These are phyloP conservation scores for Coemansia pectinata DNA, from an alignment of 192 early-diverging fungal species.

Conservation along the genomic window DNA sequence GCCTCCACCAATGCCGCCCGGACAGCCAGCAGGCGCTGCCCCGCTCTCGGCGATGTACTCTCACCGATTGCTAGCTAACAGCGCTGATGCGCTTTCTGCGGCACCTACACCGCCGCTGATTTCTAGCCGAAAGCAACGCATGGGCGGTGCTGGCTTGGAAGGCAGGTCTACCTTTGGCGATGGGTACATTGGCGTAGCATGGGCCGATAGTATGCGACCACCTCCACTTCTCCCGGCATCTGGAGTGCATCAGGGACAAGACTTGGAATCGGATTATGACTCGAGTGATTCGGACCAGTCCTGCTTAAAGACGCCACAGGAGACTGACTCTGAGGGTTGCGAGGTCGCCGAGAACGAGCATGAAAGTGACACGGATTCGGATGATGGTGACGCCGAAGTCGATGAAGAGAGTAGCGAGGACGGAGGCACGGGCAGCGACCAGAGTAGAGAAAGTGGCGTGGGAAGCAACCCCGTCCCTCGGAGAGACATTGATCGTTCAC, in stretches of 20 bases:
- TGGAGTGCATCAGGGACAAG: constrained; percentile 1
- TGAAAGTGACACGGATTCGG: neutral
- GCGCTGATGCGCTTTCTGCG: neutral
- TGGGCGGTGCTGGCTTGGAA: neutral
- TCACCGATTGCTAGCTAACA: neutral
- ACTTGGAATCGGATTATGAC: constrained; percentile 18
- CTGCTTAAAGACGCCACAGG: constrained; percentile 39
- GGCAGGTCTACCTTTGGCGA: neutral
- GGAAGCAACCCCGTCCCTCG: neutral
- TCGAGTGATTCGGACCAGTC: constrained; percentile 43
- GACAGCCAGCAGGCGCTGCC: neutral
- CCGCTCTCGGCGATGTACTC: neutral
- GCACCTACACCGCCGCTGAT: constrained; percentile 10
- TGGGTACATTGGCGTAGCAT: neutral
- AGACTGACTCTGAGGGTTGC: constrained; percentile 22
- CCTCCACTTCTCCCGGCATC: constrained; percentile 12
- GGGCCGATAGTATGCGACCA: constrained; percentile 7
- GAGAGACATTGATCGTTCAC: neutral
- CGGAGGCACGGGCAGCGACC: constrained; percentile 2
- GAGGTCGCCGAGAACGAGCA: constrained; percentile 14
- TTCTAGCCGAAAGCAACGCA: neutral
- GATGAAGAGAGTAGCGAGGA: constrained; percentile 6
- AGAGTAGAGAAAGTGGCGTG: neutral
- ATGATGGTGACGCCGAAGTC: constrained; percentile 5
- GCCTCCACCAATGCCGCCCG: neutral